Evolutionary conservation across 371 early-diverging fungal species (phyloP).

Genomic region (Basidiobolus meristosporus): DNA sequence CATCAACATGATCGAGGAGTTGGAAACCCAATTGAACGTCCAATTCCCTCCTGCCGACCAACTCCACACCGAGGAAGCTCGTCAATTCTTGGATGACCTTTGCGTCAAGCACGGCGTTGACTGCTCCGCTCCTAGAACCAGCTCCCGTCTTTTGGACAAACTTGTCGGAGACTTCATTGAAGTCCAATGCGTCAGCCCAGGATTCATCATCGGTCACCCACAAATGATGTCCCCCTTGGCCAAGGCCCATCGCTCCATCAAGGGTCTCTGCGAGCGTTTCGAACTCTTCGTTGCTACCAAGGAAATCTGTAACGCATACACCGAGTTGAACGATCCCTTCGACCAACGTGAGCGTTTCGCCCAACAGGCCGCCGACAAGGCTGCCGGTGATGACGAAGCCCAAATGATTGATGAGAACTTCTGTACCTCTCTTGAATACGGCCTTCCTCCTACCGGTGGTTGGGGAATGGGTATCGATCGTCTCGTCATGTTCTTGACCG

Average conservation of each 20-base stretch:
- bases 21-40: conserved; percentile 28
- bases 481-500: conserved; percentile 74
- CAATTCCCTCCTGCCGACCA: conserved; percentile 19
- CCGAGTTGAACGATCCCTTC: conserved; percentile 96
- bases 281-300: conserved; percentile 86
- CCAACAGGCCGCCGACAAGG: conserved; percentile 12
- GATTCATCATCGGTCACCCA: conserved; percentile 88
- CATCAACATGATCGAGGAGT: conserved; percentile 52
- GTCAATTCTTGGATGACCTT: conserved; percentile 9
- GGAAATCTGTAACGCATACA: conserved; percentile 96
- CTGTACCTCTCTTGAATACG: conserved; percentile 83
- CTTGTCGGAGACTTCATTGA: conserved; percentile 84
- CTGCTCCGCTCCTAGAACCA: conserved; percentile 46
- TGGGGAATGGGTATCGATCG: conserved; percentile 98
- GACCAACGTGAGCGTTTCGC: conserved; percentile 82
- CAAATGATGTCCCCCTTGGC: conserved; percentile 86
- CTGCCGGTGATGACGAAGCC: conserved; percentile 12
- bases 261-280: conserved; percentile 42
- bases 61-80: conserved; percentile 8
- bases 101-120: conserved; percentile 29
- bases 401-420: conserved; percentile 60
- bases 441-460: conserved; percentile 93
- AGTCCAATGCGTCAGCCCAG: conserved; percentile 79
- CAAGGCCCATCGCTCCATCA: conserved; percentile 17
- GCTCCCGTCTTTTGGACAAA: conserved; percentile 72